These are phyloP conservation scores for Paracoccidioides lutzii DNA, from an alignment of 2,329 filamentous ascomycete genomes.

Conservation along the genomic window DNA sequence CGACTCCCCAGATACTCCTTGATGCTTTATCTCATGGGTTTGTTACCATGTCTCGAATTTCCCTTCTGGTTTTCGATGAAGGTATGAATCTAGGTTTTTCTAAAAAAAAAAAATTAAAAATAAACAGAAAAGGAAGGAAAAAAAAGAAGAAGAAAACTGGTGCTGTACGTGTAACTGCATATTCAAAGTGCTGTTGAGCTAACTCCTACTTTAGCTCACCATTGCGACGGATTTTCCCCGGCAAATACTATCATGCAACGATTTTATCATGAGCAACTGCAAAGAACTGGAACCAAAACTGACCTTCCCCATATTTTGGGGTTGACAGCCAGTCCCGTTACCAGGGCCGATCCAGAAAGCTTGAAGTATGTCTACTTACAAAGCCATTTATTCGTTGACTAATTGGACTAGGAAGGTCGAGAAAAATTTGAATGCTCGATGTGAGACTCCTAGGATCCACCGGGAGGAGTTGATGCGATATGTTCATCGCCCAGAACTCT, in stretches of 20 bases:
- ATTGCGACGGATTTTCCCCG: constrained; percentile 52
- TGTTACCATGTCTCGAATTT: constrained; percentile 48
- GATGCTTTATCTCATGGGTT: constrained; percentile 68
- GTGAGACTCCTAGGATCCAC: constrained; percentile 55
- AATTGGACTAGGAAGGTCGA: constrained; percentile 43
- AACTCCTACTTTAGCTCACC: constrained; percentile 48
- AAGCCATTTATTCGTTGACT: not conserved
- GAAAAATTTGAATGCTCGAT: constrained; percentile 54
- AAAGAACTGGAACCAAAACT: constrained; percentile 17
- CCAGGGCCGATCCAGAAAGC: constrained; percentile 35
- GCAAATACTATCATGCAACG: constrained; percentile 59
- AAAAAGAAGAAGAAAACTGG: too few relatives aligned
- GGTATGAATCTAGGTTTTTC: constrained; percentile 35
- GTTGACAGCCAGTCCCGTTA: constrained; percentile 66
- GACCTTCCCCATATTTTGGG: constrained; percentile 56
- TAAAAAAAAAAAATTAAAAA: not conserved
- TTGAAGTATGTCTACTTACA: constrained; percentile 33
- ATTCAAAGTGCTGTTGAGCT: not conserved
- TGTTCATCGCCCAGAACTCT: constrained; percentile 53
- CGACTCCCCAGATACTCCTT: constrained; percentile 60
- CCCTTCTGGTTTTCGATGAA: constrained; percentile 73
- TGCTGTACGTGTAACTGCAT: not conserved
- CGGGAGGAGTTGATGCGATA: constrained; percentile 55
- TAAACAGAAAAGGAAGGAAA: too few relatives aligned
- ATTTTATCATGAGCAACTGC: constrained; percentile 49